Conservation (phyloP, 1,284 basidiomycete species). For the Ceratobasidium sp. region DNA sequence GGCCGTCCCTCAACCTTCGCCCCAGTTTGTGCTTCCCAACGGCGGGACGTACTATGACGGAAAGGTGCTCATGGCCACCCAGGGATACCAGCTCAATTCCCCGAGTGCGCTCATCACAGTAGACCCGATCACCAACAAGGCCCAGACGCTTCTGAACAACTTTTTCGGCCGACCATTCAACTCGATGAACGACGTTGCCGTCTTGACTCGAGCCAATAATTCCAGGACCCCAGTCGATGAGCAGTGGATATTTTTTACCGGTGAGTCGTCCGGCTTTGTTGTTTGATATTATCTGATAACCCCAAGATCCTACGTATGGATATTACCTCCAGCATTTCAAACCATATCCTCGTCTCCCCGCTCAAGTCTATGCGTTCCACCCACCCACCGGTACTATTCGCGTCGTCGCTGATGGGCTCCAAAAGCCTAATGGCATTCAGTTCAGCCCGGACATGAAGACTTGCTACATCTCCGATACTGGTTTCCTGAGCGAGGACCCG, state of each 20-base stretch:
- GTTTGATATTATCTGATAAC: constrained; percentile 3
- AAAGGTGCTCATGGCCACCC: constrained; percentile 26
- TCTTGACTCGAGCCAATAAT: constrained; percentile 64
- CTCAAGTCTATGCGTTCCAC: constrained; percentile 77
- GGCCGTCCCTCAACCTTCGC: neutral
- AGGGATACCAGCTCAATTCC: constrained; percentile 16
- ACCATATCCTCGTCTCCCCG: constrained; percentile 65
- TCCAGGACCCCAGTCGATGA: constrained; percentile 50
- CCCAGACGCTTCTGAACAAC: constrained; percentile 65
- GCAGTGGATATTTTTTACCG: constrained; percentile 67
- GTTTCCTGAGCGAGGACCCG: constrained; percentile 30
- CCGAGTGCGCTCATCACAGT: constrained; percentile 10
- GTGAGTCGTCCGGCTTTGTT: constrained; percentile 51
- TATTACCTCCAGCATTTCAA: constrained; percentile 66
- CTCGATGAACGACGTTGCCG: constrained; percentile 74
- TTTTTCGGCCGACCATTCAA: constrained; percentile 78
- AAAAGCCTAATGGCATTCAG: constrained; percentile 68
- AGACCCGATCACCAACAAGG: constrained; percentile 5
- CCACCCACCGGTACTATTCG: constrained; percentile 65
- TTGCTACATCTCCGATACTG: constrained; percentile 65
- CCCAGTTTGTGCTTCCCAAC: constrained; percentile 26
- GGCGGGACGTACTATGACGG: constrained; percentile 27
- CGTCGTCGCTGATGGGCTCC: constrained; percentile 73
- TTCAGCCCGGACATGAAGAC: constrained; percentile 71
- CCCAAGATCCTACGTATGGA: constrained; percentile 54